Percentiles rank a stretch among this genome's conserved stretches.
phyloP scores from a whole-genome alignment of 257 asterid genomes.

The Capsicum rhomboideum region DNA sequence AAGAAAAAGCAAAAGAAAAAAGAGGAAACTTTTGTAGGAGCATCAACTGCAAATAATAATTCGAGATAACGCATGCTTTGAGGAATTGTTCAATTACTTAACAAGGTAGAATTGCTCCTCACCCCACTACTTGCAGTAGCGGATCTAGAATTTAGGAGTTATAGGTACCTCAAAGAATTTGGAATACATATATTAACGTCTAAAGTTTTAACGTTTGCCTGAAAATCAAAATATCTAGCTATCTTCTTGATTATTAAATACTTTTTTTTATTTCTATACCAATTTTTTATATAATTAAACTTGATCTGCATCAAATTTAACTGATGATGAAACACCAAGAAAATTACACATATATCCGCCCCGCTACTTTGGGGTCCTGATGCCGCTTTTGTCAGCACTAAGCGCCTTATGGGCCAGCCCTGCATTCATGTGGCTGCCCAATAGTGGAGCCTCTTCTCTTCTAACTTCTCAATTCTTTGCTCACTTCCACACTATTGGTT shows the following conservation, averaged over 20 bases:
- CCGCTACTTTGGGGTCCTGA: not conserved
- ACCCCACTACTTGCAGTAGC: not conserved
- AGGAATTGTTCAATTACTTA: not conserved
- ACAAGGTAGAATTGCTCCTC: not conserved
- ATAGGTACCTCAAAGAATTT: too few species aligned
- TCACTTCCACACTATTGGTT: not conserved
- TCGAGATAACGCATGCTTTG: not conserved
- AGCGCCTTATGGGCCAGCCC: constrained; percentile 17
- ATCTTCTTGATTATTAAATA: too few species aligned
- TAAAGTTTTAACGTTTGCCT: too few species aligned
- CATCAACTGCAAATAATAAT: not conserved
- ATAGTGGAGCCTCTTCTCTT: not conserved
- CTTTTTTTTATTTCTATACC: too few species aligned
- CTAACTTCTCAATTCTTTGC: not conserved
- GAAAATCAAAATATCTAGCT: too few species aligned
- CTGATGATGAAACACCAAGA: too few species aligned
- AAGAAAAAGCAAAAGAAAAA: not conserved
- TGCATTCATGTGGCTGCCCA: constrained; percentile 34
- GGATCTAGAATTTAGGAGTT: too few species aligned
- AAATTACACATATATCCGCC: too few species aligned
- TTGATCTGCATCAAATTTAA: too few species aligned
- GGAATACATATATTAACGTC: too few species aligned
- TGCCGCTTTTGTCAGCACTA: not conserved
- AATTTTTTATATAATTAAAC: too few species aligned
- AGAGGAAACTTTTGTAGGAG: not conserved